Evolutionary conservation across 441 rosid genomes (phyloP), one percentile per base, ranked within the genome.

Genomic region (Pelargonium fulgidum): DNA sequence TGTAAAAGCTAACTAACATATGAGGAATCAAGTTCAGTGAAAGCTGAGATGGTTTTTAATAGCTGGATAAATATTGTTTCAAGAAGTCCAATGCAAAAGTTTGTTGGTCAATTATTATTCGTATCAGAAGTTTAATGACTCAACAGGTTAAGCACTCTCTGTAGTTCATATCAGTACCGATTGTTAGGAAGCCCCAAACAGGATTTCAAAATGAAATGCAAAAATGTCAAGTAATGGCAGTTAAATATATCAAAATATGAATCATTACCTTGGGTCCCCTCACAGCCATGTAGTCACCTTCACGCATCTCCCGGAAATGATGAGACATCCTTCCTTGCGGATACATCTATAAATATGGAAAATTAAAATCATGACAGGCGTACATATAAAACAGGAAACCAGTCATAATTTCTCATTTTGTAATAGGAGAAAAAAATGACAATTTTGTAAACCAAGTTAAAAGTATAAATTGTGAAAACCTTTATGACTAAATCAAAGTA

Each of bases 261-360:
- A 68, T n/a, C 48, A 44, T 65, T 56, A 84, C 87, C 82, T 82
- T 82, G 16, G 87, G 87, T 70, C 87, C 85, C 78, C 80, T 84
- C 69, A 84, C 76, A 65, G 84, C 72, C 72, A 84, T 41, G 78
- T 70, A 74, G 67, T 80, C 85, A 52, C 87, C 87, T 74, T 65
- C 87, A 1, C 62, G 45, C 87, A 84, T 71, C 75, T 78, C 81
- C 19, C 82, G 82, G 71, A 84, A 77, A 56, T 82, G 82, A 71
- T 84, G 84, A 56, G 87, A 82, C 87, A 82, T 84, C 76, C 87
- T 78, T 77, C 85, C 87, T 73, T 80, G 85, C 4, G 82, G 83
- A 73, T 74, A 79, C 84, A 82, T 75, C 78, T 75, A 73, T 45
- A 12, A 44, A 9, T 72, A 24, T 0, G 8, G 56, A 62, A 63